phyloP scores from a whole-genome alignment of 75 land plant genomes.

The Pinus tabuliformis region DNA sequence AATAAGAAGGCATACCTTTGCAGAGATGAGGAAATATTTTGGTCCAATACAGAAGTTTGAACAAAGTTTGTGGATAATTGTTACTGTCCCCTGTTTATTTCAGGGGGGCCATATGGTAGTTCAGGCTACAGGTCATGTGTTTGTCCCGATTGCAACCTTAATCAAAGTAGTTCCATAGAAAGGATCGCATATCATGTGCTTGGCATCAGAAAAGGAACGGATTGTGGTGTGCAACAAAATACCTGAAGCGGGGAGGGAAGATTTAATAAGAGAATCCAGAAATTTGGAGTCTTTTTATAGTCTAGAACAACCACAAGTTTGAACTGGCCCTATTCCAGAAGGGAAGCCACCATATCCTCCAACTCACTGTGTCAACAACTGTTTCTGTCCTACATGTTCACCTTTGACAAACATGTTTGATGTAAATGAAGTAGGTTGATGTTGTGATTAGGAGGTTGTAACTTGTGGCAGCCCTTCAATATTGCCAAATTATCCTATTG shows the following conservation, averaged over 20 bases:
- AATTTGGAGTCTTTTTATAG: not conserved
- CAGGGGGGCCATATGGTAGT: not conserved
- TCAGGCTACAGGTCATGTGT: not conserved
- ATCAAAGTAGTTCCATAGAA: not conserved
- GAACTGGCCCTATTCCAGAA: not conserved
- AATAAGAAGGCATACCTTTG: too few species aligned
- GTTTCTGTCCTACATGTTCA: not conserved
- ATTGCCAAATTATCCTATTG: too few species aligned
- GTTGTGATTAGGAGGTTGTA: not conserved
- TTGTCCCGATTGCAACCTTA: not conserved
- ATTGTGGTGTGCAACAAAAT: not conserved
- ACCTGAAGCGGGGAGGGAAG: not conserved
- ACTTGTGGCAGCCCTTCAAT: not conserved
- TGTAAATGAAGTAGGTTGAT: not conserved
- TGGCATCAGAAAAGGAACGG: not conserved
- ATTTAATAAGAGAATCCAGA: not conserved
- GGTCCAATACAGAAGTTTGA: too few species aligned
- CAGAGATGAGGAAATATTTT: too few species aligned
- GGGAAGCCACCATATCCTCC: not conserved
- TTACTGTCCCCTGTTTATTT: not conserved
- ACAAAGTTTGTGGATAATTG: too few species aligned
- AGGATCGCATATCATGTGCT: not conserved
- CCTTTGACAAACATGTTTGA: not conserved
- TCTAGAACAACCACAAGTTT: not conserved
- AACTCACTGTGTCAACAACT: not conserved